Evolutionary conservation across 2,329 filamentous ascomycete species (phyloP), one percentile per base, ranked within the genome.

Genomic region (Talaromyces atroroseus): DNA sequence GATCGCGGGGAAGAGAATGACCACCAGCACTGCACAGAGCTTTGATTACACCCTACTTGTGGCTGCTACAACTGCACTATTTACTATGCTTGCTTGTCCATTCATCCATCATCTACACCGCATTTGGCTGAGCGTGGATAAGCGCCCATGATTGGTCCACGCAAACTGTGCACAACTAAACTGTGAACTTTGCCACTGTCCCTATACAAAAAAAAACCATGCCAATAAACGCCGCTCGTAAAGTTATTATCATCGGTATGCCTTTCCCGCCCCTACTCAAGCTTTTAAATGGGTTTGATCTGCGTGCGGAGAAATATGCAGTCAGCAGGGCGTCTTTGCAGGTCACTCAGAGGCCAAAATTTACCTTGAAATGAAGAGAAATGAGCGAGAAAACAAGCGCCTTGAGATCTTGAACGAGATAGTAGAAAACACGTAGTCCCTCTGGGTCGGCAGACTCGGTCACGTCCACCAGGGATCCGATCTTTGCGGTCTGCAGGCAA

Each of bases 301-400:
- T 82, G 65, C 56, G 38, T 49, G 45, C 34, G 26, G 26, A 29
- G 44, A 60, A 52, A 12, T 10, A 52, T 24, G 32, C 34, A 18
- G 48, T 59, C 21, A 59, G 46, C 34, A 51, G 18, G 20, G 34
- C 26, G 24, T 18, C 34, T 11, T 10, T 18, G 34, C 24, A 23
- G n/a, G 46, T 55, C 5, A 42, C 7, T 18, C 14, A 18, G 49
- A 49, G 44, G 51, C 36, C 21, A 48, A 34, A 48, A 58, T 64
- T 48, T 70, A 85, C 84, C 87, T 99, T 99, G 80, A 99, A 99
- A 77, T 99, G 94, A 61, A 99, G 81, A 2, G 90, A 90, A 66
- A 97, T 99, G 62, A 99, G 76, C 54, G 92, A 96, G 74, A 99
- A 99, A 2, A 99, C 90, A 38, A 99, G 80, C 0, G 94, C 94